These are phyloP conservation scores for Crinitomyces ghanaensis DNA, from an alignment of 805 yeast species.

Conservation along the genomic window DNA sequence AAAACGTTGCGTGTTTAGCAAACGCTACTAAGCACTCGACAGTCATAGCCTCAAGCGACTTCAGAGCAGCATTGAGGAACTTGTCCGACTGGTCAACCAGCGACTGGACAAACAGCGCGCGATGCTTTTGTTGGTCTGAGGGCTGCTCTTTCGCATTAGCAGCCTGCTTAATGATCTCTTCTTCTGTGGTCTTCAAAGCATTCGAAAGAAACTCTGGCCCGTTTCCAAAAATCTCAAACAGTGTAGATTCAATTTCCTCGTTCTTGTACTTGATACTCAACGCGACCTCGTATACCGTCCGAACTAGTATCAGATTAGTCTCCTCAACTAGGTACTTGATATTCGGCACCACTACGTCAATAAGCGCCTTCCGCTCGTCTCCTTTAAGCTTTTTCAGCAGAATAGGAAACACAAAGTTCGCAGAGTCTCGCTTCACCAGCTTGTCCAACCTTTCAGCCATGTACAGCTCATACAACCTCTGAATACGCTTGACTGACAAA, in stretches of 20 bases:
- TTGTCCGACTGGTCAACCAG: conserved; percentile 55
- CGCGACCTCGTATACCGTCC: conserved; percentile 14
- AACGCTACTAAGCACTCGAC: conserved; percentile 53
- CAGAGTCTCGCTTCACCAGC: conserved; percentile 72
- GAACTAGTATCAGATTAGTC: conserved; percentile 11
- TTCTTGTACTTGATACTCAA: conserved; percentile 7
- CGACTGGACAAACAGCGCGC: conserved; percentile 63
- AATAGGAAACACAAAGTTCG: conserved; percentile 67
- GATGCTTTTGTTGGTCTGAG: conserved; percentile 76
- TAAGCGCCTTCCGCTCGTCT: conserved; percentile 38
- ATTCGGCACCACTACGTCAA: conserved; percentile 17
- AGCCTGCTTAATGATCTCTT: conserved; percentile 74
- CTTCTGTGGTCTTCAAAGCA: conserved; percentile 48
- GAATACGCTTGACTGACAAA: conserved; percentile 56
- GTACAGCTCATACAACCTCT: conserved; percentile 56
- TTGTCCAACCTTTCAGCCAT: conserved; percentile 66
- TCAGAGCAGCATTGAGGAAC: conserved; percentile 42
- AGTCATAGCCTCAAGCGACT: conserved; percentile 48
- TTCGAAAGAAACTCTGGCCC: conserved; percentile 49
- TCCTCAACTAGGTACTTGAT: conserved; percentile 16
- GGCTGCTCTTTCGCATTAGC: conserved; percentile 78
- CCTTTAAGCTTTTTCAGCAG: conserved; percentile 53
- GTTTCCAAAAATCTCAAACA: too few species aligned
- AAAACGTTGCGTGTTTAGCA: conserved; percentile 83
- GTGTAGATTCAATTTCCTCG: conserved; percentile 8